Evolutionary conservation across 805 yeast species (phyloP).

Genomic region (Teunomyces aglyptinius): DNA sequence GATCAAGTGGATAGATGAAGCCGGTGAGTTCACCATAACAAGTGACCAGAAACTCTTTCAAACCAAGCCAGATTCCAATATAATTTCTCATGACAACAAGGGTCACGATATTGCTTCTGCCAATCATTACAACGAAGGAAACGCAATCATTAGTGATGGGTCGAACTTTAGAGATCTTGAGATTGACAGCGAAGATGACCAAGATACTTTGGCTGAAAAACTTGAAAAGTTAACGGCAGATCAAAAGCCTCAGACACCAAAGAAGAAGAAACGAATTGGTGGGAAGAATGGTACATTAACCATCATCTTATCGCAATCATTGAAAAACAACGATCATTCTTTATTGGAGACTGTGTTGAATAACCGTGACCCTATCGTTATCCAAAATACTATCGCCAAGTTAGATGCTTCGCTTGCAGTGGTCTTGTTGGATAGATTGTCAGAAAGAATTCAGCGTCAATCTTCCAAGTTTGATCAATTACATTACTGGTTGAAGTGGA

Average conservation of each 20-base stretch:
- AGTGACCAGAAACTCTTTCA: conserved; percentile 29
- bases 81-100: conserved; percentile 38
- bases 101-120: conserved; percentile 57
- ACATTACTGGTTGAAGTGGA: conserved; percentile 57
- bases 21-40: conserved; percentile 21
- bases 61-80: conserved; percentile 39
- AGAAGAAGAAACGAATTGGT: conserved; percentile 36
- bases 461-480: conserved; percentile 48
- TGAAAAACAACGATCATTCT: conserved; percentile 81
- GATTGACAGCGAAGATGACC: conserved; percentile 44
- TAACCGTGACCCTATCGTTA: conserved; percentile 49
- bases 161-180: conserved; percentile 58
- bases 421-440: conserved; percentile 48
- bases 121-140: conserved; percentile 57
- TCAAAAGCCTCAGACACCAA: conserved; percentile 19
- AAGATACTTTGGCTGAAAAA: conserved; percentile 54
- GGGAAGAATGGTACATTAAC: conserved; percentile 70
- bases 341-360: conserved; percentile 79
- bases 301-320: conserved; percentile 82
- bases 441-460: conserved; percentile 53
- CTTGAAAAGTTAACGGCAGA: conserved; percentile 36
- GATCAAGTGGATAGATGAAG: conserved; percentile 45
- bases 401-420: conserved; percentile 51
- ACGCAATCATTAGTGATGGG: conserved; percentile 63
- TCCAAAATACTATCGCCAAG: conserved; percentile 49